Conservation (phyloP, 78 protist species). For the Mastigamoeba balamuthi region DNA sequence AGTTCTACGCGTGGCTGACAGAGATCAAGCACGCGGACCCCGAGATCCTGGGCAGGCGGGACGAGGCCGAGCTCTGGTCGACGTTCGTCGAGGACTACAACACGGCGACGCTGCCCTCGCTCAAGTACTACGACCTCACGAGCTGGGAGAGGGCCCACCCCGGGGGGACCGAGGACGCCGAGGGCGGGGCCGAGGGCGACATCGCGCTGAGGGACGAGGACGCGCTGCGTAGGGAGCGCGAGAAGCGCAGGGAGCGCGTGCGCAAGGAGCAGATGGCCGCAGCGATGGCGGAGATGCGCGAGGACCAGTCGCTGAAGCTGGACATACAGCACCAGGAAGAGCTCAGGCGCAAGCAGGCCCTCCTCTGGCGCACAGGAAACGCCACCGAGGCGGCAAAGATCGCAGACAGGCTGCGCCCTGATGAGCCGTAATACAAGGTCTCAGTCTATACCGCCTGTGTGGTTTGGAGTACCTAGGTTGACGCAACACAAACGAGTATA, state of each 20-base stretch:
- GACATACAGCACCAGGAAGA: not conserved
- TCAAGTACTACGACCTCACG: not conserved
- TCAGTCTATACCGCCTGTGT: too few relatives aligned
- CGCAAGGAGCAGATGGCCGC: not conserved
- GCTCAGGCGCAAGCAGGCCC: not conserved
- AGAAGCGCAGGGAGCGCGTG: not conserved
- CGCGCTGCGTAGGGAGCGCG: not conserved
- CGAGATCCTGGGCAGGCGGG: not conserved
- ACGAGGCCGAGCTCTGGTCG: not conserved
- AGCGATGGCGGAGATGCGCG: not conserved
- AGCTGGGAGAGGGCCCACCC: not conserved
- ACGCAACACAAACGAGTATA: too few relatives aligned
- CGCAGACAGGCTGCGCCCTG: too few relatives aligned
- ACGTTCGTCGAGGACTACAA: not conserved
- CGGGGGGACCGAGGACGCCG: not conserved
- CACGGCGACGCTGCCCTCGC: not conserved
- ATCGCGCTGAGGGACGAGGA: not conserved
- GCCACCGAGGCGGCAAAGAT: too few relatives aligned
- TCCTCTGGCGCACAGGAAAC: too few relatives aligned
- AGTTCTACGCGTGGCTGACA: constrained; percentile 8
- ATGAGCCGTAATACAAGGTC: too few relatives aligned
- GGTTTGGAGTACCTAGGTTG: too few relatives aligned
- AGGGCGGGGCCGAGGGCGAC: not conserved
- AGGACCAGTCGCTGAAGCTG: not conserved
- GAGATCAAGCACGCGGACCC: not conserved